phyloP scores from a whole-genome alignment of 2,329 filamentous ascomycete species.

The Trichoderma harzianum region DNA sequence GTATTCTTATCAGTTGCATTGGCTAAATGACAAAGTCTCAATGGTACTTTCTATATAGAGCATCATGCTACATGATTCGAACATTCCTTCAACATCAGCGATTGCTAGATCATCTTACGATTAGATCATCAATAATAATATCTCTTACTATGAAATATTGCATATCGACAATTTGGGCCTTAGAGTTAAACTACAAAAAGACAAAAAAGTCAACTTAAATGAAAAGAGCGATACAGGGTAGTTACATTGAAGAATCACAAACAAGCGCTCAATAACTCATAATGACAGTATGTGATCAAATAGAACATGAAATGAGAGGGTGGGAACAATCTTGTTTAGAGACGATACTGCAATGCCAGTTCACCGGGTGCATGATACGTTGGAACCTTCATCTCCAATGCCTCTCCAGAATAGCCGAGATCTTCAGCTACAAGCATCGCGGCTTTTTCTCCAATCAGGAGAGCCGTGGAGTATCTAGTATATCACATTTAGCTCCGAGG shows the following conservation, averaged over 20 bases:
- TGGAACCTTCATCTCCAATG: constrained; percentile 14
- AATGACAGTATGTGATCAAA: not conserved
- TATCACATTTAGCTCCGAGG: not conserved
- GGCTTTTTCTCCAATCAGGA: constrained; percentile 11
- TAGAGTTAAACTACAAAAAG: not conserved
- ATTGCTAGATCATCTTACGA: not conserved
- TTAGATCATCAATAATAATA: not conserved
- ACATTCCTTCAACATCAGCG: not conserved
- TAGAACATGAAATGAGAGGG: not conserved
- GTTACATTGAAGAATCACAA: not conserved
- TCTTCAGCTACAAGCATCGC: constrained; percentile 13
- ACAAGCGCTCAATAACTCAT: not conserved
- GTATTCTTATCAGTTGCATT: no score
- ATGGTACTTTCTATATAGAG: not conserved
- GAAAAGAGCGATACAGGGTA: not conserved
- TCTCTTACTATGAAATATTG: not conserved
- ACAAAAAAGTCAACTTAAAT: not conserved
- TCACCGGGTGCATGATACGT: constrained; percentile 3
- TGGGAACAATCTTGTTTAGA: not conserved
- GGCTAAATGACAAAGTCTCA: no score
- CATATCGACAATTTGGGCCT: not conserved
- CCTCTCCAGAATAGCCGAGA: constrained; percentile 8
- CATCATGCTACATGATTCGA: not conserved
- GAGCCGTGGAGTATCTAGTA: constrained; percentile 10
- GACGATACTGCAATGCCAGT: not conserved